Evolutionary conservation across 306 rosid genomes (phyloP).

Genomic region (Vigna hirtella): DNA sequence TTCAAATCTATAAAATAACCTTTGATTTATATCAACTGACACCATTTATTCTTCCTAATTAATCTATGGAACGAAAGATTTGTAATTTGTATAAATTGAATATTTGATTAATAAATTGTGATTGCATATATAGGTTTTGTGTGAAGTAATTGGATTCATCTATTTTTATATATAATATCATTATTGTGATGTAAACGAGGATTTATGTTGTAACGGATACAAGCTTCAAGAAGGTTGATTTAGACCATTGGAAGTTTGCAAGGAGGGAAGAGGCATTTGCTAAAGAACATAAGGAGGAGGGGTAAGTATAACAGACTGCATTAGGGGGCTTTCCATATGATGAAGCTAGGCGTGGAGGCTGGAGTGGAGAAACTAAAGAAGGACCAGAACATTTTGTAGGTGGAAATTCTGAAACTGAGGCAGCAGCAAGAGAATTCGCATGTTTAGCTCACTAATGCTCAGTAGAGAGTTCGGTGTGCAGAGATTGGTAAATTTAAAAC

Average conservation of each 20-base stretch:
- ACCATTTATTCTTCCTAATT: too few relatives aligned
- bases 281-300: slow-evolving; percentile 86
- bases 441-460: slow-evolving; percentile 52
- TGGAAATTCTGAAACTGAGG: slow-evolving; percentile 71
- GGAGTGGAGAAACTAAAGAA: slow-evolving; percentile 68
- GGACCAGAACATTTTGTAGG: slow-evolving; percentile 62
- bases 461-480: slow-evolving; percentile 55
- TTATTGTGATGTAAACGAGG: background rate
- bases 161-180: background rate
- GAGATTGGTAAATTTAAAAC: too few relatives aligned
- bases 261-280: slow-evolving; percentile 85
- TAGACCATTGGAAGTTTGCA: slow-evolving; percentile 92
- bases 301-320: slow-evolving; percentile 59
- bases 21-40: too few relatives aligned
- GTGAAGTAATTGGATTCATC: background rate
- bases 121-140: background rate
- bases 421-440: slow-evolving; percentile 66
- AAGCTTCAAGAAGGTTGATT: slow-evolving; percentile 90
- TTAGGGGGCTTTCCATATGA: slow-evolving; percentile 41
- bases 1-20: too few relatives aligned
- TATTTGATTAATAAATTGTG: background rate
- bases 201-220: background rate
- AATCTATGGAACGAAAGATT: too few relatives aligned
- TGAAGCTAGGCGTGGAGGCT: slow-evolving; percentile 55
- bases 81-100: too few relatives aligned